phyloP scores from a whole-genome alignment of 148 eudicot species.

The Heliamphora exappendiculata region DNA sequence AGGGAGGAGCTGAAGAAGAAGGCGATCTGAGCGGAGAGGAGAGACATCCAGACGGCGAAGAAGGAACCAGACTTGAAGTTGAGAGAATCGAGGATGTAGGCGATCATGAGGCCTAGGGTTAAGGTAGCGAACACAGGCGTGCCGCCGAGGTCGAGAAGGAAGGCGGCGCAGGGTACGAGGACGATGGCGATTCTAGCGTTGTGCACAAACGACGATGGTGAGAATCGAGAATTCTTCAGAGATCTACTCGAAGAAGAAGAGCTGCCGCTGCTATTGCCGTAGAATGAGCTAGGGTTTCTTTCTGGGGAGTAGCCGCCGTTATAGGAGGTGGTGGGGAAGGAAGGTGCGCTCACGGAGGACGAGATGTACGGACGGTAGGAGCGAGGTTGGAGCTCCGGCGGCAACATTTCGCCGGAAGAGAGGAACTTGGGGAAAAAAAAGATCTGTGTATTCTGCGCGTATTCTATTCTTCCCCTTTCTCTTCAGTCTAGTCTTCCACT shows the following conservation, averaged over 20 bases:
- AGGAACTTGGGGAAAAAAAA: too few species aligned
- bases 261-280: conserved; percentile 12
- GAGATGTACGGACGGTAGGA: conserved; percentile 63
- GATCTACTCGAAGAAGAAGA: conserved; percentile 26
- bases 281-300: conserved; percentile 39
- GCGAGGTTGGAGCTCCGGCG: conserved; percentile 68
- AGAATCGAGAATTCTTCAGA: conserved; percentile 37
- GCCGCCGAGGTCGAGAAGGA: conserved; percentile 90
- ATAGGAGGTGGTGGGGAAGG: conserved; percentile 37
- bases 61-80: conserved; percentile 74
- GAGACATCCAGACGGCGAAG: conserved; percentile 79
- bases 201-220: conserved; percentile 49
- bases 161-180: conserved; percentile 62
- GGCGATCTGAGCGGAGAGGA: conserved; percentile 63
- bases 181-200: conserved; percentile 63
- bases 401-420: conserved; percentile 34
- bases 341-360: conserved; percentile 46
- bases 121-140: conserved; percentile 59
- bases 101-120: conserved; percentile 52
- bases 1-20: conserved; percentile 62
- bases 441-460: too few species aligned
- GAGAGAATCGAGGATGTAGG: conserved; percentile 82
- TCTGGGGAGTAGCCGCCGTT: conserved; percentile 31
- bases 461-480: too few species aligned
- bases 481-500: too few species aligned